phyloP scores from a whole-genome alignment of 2,329 filamentous ascomycete genomes.

The Escovopsis sp. region DNA sequence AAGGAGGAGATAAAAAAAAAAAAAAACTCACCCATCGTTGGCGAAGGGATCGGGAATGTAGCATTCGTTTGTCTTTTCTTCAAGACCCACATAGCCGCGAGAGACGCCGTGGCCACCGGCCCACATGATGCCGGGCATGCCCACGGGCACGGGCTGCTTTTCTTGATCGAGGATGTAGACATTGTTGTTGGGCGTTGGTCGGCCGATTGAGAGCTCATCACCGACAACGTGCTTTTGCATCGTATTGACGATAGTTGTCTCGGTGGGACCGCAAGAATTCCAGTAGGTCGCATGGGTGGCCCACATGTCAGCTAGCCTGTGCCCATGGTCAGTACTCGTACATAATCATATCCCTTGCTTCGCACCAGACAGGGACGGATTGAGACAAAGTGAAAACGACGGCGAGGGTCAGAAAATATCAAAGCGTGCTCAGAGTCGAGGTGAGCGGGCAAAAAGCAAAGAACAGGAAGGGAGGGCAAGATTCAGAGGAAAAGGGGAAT shows the following conservation, averaged over 20 bases:
- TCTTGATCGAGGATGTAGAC: slow-evolving; percentile 39
- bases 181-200: slow-evolving; percentile 40
- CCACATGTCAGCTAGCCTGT: slow-evolving; percentile 39
- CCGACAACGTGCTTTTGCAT: slow-evolving; percentile 35
- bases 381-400: not conserved
- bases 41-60: slow-evolving; percentile 37
- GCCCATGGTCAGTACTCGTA: not conserved
- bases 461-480: not conserved
- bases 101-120: slow-evolving; percentile 41
- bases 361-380: no score
- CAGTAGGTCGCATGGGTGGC: slow-evolving; percentile 31
- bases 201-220: slow-evolving; percentile 35
- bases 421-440: not conserved
- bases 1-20: no score
- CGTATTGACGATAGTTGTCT: slow-evolving; percentile 45
- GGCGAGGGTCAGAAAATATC: not conserved
- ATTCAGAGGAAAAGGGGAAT: not conserved
- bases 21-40: slow-evolving; percentile 31
- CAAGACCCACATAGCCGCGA: slow-evolving; percentile 39
- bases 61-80: slow-evolving; percentile 32
- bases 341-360: no score
- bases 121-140: slow-evolving; percentile 39
- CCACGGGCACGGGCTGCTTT: slow-evolving; percentile 27
- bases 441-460: no score
- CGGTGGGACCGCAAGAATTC: slow-evolving; percentile 46